Evolutionary conservation across 1,139 yeast genomes (phyloP), one percentile per base, ranked within the genome.

Genomic region (Candida labiduridarum): DNA sequence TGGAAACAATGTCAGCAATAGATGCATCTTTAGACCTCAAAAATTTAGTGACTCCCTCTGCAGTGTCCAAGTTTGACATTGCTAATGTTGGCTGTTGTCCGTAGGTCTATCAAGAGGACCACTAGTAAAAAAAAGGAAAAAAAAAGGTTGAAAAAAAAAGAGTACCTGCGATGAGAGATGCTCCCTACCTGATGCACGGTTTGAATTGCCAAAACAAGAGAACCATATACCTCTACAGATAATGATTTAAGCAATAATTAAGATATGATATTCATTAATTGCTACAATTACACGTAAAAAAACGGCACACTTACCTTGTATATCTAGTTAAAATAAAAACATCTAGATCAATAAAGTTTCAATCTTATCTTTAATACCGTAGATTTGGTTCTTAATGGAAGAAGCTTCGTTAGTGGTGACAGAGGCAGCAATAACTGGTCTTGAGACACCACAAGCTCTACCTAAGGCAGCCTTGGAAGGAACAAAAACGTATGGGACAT

Each of bases 361-460:
- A 73, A 95, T 94, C 88, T 92, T 92, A 80, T 94, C 98, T 89
- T 94, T 95, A 76, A 92, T 91, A 71, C 89, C 90, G 78, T 89
- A 91, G 78, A 94, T 90, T 82, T 92, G 98, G 83, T 81, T 89
- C 84, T 91, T 91, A 80, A 95, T 88, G 66, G 97, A 90, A 63
- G 98, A 91, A 65, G 97, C 96, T 69, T 95, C 99, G 79, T 95
- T 94, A 60, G 99, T 84, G 69, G 99, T 95, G 70, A 95, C 96
- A 58, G 97, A 89, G 59, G 98, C 98, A 69, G 99, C 96, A 71
- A 94, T 92, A 55, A 95, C 99, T 60, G 99, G 98, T 83, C 99
- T 89, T 55, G 98, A 90, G 61, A 95, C 99, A 79, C 99, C 99
- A 81, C 99, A 94, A 65, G 99, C 98, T 82, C 99, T 90, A 72